Evolutionary conservation across 371 early-diverging fungal genomes (phyloP).

Genomic region (Mortierella sp.): DNA sequence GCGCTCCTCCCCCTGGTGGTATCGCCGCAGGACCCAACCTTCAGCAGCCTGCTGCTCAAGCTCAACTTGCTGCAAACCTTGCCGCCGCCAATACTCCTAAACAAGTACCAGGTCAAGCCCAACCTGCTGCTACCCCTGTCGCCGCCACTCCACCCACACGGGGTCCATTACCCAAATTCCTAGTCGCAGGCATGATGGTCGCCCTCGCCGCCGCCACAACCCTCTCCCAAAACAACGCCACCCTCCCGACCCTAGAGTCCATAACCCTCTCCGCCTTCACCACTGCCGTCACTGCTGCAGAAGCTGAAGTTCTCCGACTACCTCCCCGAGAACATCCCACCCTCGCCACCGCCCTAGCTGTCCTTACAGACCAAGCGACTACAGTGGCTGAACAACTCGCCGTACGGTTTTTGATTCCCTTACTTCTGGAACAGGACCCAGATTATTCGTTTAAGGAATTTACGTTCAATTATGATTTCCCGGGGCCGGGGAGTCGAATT

Average conservation of each 20-base stretch:
- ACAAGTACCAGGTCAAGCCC: too few species aligned
- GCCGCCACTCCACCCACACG: not conserved
- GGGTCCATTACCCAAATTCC: not conserved
- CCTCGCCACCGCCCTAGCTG: too few species aligned
- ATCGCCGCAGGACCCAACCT: too few species aligned
- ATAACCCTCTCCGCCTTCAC: not conserved
- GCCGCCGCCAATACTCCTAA: too few species aligned
- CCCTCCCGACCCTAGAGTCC: not conserved
- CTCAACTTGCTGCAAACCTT: too few species aligned
- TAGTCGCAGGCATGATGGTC: not conserved
- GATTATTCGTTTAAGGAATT: not conserved
- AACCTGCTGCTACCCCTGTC: not conserved
- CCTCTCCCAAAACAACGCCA: not conserved
- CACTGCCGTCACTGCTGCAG: not conserved
- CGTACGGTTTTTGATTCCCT: not conserved
- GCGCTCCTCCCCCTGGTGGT: too few species aligned
- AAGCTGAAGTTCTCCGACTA: not conserved
- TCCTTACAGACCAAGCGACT: too few species aligned
- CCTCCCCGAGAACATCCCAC: too few species aligned
- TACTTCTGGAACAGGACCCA: not conserved
- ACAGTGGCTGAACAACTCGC: not conserved
- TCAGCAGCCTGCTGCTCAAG: too few species aligned
- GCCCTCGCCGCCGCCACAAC: not conserved
- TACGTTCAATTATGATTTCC: not conserved
- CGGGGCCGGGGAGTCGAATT: not conserved